These are phyloP conservation scores for Fusarium sambucinum DNA, from an alignment of 2,329 filamentous ascomycete genomes.

Conservation along the genomic window DNA sequence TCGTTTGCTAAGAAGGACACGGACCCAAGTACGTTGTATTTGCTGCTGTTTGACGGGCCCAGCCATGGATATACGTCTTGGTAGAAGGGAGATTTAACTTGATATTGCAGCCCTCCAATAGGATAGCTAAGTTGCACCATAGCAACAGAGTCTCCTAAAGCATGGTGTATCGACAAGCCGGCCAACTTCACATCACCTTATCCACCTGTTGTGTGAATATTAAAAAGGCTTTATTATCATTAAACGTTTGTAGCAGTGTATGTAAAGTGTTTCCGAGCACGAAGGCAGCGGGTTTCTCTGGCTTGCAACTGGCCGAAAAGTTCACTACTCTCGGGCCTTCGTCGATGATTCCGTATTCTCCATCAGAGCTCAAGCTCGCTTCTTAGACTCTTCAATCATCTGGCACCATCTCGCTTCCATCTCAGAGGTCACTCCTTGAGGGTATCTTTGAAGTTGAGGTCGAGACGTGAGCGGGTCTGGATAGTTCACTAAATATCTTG, in stretches of 20 bases:
- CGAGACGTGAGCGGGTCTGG: slow-evolving; percentile 62
- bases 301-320: neutral
- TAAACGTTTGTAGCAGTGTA: neutral
- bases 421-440: slow-evolving; percentile 56
- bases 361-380: slow-evolving; percentile 2
- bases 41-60: neutral
- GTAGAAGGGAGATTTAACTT: neutral
- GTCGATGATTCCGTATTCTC: neutral
- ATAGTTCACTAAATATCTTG: slow-evolving; percentile 47
- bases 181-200: no score
- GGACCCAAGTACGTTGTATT: neutral
- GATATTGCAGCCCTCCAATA: neutral
- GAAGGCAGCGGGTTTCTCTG: neutral
- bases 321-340: neutral
- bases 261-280: neutral
- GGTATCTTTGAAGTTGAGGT: slow-evolving; percentile 51
- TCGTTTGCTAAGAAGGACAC: neutral
- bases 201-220: no score
- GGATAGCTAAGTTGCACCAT: neutral
- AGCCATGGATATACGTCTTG: neutral
- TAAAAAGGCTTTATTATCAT: neutral
- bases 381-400: slow-evolving; percentile 46
- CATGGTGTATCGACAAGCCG: neutral
- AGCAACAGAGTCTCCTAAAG: neutral
- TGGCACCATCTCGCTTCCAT: slow-evolving; percentile 57